Evolutionary conservation across 176 grass and related monocot genomes (phyloP).

Genomic region (Triticum urartu): DNA sequence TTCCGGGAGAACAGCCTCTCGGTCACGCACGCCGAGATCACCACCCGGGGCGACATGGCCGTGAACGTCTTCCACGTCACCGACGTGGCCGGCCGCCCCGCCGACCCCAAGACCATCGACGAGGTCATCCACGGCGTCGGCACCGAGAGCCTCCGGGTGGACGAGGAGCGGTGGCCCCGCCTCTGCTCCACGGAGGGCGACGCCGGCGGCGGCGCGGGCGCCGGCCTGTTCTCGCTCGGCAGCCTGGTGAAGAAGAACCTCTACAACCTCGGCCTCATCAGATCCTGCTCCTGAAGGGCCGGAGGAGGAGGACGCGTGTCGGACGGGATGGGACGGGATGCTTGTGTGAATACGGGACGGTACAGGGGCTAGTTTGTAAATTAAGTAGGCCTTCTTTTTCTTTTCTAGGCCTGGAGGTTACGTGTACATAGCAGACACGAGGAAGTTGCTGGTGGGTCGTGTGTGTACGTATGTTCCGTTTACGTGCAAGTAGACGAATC

Average conservation of each 20-base stretch:
- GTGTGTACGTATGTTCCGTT: constrained; percentile 19
- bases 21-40: constrained; percentile 76
- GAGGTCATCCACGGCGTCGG: constrained; percentile 72
- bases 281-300: constrained; percentile 59
- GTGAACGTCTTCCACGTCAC: constrained; percentile 81
- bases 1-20: constrained; percentile 91
- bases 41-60: constrained; percentile 65
- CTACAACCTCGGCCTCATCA: constrained; percentile 74
- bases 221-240: constrained; percentile 63
- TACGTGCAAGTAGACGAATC: constrained; percentile 27
- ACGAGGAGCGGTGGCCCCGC: constrained; percentile 47
- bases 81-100: constrained; percentile 46
- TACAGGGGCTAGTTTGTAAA: constrained; percentile 40
- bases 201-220: constrained; percentile 13
- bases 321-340: no score
- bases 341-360: constrained; percentile 45
- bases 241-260: constrained; percentile 90
- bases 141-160: constrained; percentile 58
- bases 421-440: constrained; percentile 42
- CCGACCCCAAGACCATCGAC: constrained; percentile 68
- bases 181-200: constrained; percentile 44
- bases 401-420: constrained; percentile 1
- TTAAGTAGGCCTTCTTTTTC: constrained; percentile 13
- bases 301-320: neutral
- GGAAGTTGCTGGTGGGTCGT: constrained; percentile 18